A percentile compares a stretch with the other conserved stretches of the same genome.
These are phyloP conservation scores for Monilinia aucupariae DNA, from an alignment of 2,329 filamentous ascomycete species.

Conservation along the genomic window DNA sequence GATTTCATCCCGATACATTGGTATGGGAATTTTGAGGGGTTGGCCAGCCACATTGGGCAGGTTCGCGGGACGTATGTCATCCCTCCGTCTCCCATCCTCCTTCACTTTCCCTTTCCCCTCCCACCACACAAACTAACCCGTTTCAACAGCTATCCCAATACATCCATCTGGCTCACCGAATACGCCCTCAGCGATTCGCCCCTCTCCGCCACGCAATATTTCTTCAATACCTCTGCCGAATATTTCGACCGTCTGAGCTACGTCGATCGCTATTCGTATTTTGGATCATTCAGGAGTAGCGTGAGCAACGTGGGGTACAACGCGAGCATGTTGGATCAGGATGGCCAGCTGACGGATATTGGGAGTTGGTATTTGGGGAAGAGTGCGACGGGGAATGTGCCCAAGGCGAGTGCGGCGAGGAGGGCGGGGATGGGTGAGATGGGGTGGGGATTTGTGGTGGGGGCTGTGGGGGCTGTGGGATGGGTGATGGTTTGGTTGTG, in stretches of 20 bases:
- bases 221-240: slow-evolving; percentile 61
- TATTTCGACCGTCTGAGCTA: slow-evolving; percentile 62
- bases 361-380: slow-evolving; percentile 70
- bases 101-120: neutral
- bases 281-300: slow-evolving; percentile 54
- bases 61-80: slow-evolving; percentile 29
- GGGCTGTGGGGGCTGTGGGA: neutral
- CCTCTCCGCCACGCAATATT: slow-evolving; percentile 53
- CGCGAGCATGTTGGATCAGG: slow-evolving; percentile 61
- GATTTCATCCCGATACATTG: slow-evolving; percentile 62
- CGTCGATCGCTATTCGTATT: slow-evolving; percentile 57
- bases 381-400: neutral
- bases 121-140: slow-evolving; percentile 6
- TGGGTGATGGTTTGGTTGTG: neutral
- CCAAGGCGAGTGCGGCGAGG: neutral
- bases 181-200: slow-evolving; percentile 56
- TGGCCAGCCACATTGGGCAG: slow-evolving; percentile 37
- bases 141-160: slow-evolving; percentile 49
- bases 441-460: neutral
- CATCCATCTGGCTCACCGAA: slow-evolving; percentile 72
- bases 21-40: slow-evolving; percentile 53
- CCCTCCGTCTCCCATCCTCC: neutral
- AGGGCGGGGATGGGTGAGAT: neutral
- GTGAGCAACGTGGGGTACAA: slow-evolving; percentile 71
- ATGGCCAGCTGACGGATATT: slow-evolving; percentile 67